These are phyloP conservation scores for Apiospora phragmitis DNA, from an alignment of 2,329 filamentous ascomycete species.

Conservation along the genomic window DNA sequence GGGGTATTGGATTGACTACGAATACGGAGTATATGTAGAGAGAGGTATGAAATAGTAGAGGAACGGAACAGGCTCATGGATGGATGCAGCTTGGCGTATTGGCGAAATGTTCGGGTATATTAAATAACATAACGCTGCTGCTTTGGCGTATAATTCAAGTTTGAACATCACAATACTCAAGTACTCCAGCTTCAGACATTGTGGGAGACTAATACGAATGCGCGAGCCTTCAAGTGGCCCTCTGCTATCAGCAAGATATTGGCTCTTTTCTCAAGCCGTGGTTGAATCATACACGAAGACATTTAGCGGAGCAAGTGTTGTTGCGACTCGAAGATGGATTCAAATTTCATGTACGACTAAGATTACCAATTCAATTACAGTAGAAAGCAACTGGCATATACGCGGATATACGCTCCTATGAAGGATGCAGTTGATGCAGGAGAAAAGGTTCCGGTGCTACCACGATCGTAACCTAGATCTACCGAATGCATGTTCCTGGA, in stretches of 20 bases:
- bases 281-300: no score
- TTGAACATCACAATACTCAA: neutral
- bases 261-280: neutral
- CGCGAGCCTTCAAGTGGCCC: no score
- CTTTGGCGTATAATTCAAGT: neutral
- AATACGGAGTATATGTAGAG: neutral
- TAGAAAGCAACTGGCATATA: neutral
- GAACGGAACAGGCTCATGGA: neutral
- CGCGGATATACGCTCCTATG: neutral
- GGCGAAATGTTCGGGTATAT: neutral
- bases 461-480: neutral
- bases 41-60: neutral
- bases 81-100: neutral
- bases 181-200: no score
- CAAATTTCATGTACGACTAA: neutral
- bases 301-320: neutral
- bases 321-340: neutral
- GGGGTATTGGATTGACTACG: no score
- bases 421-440: neutral
- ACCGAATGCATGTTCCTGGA: neutral
- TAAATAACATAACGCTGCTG: neutral
- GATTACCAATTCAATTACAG: no score
- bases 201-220: no score
- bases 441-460: neutral
- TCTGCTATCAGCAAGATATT: neutral